Evolutionary conservation across 257 asterid species (phyloP).

Genomic region (Solanum tarijense): DNA sequence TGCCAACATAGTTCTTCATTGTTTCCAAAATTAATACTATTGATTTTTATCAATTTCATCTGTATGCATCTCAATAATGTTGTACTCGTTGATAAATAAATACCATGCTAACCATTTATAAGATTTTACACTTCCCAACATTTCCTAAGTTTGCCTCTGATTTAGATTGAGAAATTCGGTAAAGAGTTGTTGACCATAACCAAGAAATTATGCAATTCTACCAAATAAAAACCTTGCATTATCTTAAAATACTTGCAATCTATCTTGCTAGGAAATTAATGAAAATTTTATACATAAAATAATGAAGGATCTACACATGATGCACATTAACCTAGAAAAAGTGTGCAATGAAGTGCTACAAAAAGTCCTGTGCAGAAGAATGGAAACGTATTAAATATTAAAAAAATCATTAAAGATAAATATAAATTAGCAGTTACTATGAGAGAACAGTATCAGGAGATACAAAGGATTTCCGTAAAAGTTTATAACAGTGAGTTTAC

Average conservation of each 20-base stretch:
- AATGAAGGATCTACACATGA: neutral
- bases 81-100: neutral
- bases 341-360: neutral
- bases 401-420: neutral
- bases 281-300: neutral
- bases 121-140: neutral
- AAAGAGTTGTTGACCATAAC: neutral
- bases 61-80: neutral
- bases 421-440: neutral
- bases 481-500: neutral
- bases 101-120: neutral
- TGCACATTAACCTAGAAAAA: neutral
- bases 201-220: neutral
- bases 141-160: neutral
- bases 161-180: neutral
- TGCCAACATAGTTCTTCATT: neutral
- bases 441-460: neutral
- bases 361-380: neutral
- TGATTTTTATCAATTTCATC: neutral
- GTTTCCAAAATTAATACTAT: neutral
- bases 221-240: neutral
- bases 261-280: neutral
- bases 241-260: neutral
- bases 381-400: neutral
- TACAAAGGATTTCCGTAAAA: neutral